Base-by-base conservation (phyloP, 371 early-diverging fungal species). In the Mortierella sp. region DNA sequence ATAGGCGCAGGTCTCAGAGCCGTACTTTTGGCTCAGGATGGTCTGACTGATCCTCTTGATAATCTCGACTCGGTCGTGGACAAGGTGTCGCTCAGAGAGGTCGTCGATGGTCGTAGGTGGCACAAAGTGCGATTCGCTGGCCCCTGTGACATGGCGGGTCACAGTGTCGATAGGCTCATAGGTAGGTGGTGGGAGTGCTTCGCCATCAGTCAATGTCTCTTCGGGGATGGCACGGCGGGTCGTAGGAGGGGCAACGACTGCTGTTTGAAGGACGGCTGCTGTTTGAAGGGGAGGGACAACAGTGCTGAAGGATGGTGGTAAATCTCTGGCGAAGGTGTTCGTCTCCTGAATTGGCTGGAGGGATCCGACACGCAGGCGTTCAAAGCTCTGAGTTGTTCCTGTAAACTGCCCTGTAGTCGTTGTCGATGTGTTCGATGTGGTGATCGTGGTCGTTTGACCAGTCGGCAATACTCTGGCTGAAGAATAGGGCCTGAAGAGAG, bases 1-100 rank as follows among this genome's bases (percentile, higher is more conserved):
- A 16, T 82, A 75, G 7, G 72, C 61, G 29, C 83, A 82, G 16
- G 74, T 55, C 16, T 66, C 78, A 9, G 78, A 65, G 16, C 41
- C 74, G 39, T 82, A 82, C 2, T 69, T 64, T 10, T 82, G 83
- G 16, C 40, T 16, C 22, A 82, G 72, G 44, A 82, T 82, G 14
- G 66, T 31, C 40, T 53, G 63, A 22, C 71, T 64, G 43, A 44
- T 63, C 50, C 65, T 55, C 11, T 78, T 77, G 53, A 82, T 82
- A 31, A 68, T 55, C 29, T 47, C 72, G 22, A 74, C 29, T 8
- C 78, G 75, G 0, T 74, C 72, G 26, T 29, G 70, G 26, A 77
- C 68, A 22, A 71, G 68, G 45, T 77, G 71, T 13, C 61, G 47
- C 22, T 73, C 71, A 3, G 73, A 41, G 19, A 70, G 66, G n/a